phyloP scores from a whole-genome alignment of 228 moss, liverwort and hornwort genomes.

The Sphagnum magellanicum region DNA sequence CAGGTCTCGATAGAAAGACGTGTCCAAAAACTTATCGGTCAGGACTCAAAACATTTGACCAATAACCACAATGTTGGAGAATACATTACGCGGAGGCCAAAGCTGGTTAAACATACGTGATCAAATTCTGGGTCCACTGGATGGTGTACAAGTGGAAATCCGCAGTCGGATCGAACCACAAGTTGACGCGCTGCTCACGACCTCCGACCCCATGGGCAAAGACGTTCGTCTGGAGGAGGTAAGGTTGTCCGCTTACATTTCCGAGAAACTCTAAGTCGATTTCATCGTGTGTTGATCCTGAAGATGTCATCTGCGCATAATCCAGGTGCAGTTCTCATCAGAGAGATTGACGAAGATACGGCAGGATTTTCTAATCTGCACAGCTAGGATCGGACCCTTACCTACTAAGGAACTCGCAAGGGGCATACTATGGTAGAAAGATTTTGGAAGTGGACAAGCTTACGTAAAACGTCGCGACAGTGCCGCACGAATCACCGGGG shows the following conservation, averaged over 20 bases:
- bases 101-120: slow-evolving; percentile 30
- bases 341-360: too few relatives aligned
- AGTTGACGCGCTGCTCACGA: slow-evolving; percentile 33
- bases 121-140: slow-evolving; percentile 33
- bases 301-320: slow-evolving; percentile 21
- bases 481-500: slow-evolving; percentile 43
- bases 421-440: too few relatives aligned
- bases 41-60: too few relatives aligned
- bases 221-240: slow-evolving; percentile 10
- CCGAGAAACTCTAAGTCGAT: slow-evolving; percentile 48
- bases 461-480: slow-evolving; percentile 52
- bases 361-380: too few relatives aligned
- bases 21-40: too few relatives aligned
- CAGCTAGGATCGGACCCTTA: too few relatives aligned
- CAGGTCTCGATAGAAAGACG: too few relatives aligned
- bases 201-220: slow-evolving; percentile 39
- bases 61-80: too few relatives aligned
- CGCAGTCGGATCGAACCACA: slow-evolving; percentile 20
- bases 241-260: slow-evolving; percentile 35
- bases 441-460: not conserved
- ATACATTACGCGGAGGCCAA: not conserved
- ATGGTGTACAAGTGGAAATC: slow-evolving; percentile 34
- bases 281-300: slow-evolving; percentile 18
- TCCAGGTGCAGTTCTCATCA: too few relatives aligned
- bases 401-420: too few relatives aligned